phyloP scores from a whole-genome alignment of 169 alveolate genomes.

The Eimeria necatrix region DNA sequence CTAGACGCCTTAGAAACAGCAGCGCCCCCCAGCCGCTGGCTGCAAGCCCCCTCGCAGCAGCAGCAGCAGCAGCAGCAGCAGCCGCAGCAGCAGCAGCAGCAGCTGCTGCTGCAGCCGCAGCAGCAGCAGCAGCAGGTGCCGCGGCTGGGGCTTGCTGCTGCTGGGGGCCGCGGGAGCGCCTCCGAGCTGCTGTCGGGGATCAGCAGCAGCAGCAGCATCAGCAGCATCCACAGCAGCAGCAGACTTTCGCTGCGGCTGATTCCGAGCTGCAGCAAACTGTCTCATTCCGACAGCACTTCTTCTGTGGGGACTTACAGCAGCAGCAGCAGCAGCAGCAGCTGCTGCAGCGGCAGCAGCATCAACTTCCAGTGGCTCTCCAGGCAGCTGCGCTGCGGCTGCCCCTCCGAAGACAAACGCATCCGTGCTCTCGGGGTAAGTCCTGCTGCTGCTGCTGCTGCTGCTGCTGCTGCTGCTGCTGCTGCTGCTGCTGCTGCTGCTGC shows the following conservation, averaged over 20 bases:
- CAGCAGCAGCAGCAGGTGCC: too few species aligned
- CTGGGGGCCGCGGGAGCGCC: not conserved
- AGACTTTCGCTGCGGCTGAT: not conserved
- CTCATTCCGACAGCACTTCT: not conserved
- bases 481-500: not conserved
- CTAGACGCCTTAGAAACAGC: not conserved
- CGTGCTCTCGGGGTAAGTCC: slow-evolving; percentile 2
- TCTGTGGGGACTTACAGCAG: not conserved
- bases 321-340: not conserved
- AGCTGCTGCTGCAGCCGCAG: slow-evolving; percentile 1
- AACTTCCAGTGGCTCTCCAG: not conserved
- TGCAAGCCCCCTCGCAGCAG: too few species aligned
- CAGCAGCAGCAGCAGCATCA: slow-evolving; percentile 15
- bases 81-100: not conserved
- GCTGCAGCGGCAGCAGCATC: not conserved
- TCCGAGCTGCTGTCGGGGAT: not conserved
- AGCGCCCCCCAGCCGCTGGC: too few species aligned
- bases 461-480: not conserved
- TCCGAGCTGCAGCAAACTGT: not conserved
- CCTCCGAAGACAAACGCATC: not conserved
- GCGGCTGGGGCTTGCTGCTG: not conserved
- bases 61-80: slow-evolving; percentile 36
- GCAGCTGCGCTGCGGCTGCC: slow-evolving; percentile 6
- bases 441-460: not conserved
- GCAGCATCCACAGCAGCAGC: slow-evolving; percentile 17